Conservation (phyloP, 129 eudicot species). For the Chrysanthemum lavandulifolium region DNA sequence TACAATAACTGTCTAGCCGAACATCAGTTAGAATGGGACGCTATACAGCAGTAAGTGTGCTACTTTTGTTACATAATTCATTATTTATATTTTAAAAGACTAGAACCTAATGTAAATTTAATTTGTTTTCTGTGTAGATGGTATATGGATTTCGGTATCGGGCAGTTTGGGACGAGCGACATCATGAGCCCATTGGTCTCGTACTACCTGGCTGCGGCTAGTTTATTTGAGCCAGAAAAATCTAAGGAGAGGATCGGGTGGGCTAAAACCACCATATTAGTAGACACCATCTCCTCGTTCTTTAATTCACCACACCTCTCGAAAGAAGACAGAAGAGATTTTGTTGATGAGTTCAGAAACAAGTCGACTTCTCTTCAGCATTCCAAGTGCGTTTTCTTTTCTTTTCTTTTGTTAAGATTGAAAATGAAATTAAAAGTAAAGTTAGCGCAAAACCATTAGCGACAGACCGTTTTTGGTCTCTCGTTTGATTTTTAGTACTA, state of each 20-base stretch:
- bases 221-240: conserved; percentile 62
- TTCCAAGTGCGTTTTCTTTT: conserved; percentile 17
- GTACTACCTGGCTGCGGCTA: conserved; percentile 62
- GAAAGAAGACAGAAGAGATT: conserved; percentile 35
- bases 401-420: background rate
- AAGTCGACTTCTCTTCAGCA: background rate
- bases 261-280: conserved; percentile 62
- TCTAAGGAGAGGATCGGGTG: conserved; percentile 60
- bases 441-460: background rate
- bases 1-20: conserved; percentile 59
- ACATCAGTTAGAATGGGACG: conserved; percentile 71
- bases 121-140: conserved; percentile 39
- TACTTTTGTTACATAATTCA: background rate
- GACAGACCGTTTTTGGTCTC: background rate
- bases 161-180: conserved; percentile 38
- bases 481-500: background rate
- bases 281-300: conserved; percentile 42
- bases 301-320: conserved; percentile 28
- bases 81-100: background rate
- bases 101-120: background rate
- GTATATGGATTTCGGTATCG: conserved; percentile 42
- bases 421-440: background rate
- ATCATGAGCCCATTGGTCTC: conserved; percentile 38
- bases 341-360: conserved; percentile 44
- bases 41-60: conserved; percentile 57